Percentiles rank a stretch among this genome's conserved stretches.
Evolutionary conservation across 225 moss, liverwort and hornwort species (phyloP).

Genomic region (Sphagnum tenellum): DNA sequence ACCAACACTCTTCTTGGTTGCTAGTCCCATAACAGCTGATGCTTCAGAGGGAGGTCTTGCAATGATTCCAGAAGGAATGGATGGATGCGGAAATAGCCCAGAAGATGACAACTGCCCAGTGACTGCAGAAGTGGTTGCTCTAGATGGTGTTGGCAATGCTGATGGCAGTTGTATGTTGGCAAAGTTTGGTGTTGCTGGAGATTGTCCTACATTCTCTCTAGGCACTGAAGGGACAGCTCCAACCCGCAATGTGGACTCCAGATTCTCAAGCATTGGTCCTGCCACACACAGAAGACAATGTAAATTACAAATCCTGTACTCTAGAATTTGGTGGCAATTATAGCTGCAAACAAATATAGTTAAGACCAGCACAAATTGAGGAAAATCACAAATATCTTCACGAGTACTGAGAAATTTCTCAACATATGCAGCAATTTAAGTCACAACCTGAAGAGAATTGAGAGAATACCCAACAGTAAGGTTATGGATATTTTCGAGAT

Average conservation of each 20-base stretch:
- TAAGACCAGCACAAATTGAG: neutral
- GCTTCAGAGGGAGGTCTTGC: slow-evolving; percentile 30
- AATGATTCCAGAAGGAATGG: slow-evolving; percentile 16
- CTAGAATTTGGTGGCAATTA: neutral
- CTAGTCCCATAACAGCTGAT: slow-evolving; percentile 20
- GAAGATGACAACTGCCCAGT: slow-evolving; percentile 13
- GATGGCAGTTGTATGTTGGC: slow-evolving; percentile 50
- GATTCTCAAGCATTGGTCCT: slow-evolving; percentile 83
- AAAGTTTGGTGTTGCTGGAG: slow-evolving; percentile 47
- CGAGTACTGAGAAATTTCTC: neutral
- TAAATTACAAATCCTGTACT: neutral
- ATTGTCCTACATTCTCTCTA: slow-evolving; percentile 17
- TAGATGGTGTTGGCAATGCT: slow-evolving; percentile 35
- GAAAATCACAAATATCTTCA: neutral
- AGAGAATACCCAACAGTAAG: neutral
- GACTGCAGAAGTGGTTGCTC: slow-evolving; percentile 10
- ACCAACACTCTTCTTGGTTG: slow-evolving; percentile 19
- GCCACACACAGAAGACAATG: slow-evolving; percentile 3
- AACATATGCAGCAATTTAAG: neutral
- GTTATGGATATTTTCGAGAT: neutral
- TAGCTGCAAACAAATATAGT: neutral
- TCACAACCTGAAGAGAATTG: neutral
- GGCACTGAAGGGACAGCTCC: slow-evolving; percentile 77
- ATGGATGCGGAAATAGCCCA: slow-evolving; percentile 10
- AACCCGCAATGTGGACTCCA: slow-evolving; percentile 81